Evolutionary conservation across 768 basidiomycete species (phyloP).

Genomic region (Gautieria morchelliformis): DNA sequence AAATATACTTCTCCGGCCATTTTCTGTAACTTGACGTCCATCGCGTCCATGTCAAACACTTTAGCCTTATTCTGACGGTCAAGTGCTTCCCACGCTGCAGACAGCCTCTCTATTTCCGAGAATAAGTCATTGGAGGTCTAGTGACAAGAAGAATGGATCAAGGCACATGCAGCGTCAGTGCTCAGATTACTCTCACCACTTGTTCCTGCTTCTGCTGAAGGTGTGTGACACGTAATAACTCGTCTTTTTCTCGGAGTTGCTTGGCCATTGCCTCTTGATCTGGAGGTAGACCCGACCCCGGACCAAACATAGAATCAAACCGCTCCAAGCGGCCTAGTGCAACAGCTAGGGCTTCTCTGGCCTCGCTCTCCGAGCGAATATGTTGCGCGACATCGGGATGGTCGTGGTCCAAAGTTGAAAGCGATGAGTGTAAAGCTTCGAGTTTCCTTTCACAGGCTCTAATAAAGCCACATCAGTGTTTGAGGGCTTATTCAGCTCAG

Average conservation of each 20-base stretch:
- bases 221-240: conserved; percentile 52
- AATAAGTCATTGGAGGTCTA: conserved; percentile 73
- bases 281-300: conserved; percentile 34
- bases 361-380: conserved; percentile 20
- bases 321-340: conserved; percentile 30
- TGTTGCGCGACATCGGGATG: conserved; percentile 46
- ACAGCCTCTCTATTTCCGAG: conserved; percentile 76
- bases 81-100: conserved; percentile 76
- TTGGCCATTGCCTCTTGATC: conserved; percentile 45
- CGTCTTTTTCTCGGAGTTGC: conserved; percentile 55
- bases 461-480: conserved; percentile 20
- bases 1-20: conserved; percentile 55
- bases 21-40: conserved; percentile 68
- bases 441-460: conserved; percentile 47
- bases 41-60: conserved; percentile 64
- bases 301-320: conserved; percentile 59
- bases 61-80: conserved; percentile 78
- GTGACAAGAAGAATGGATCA: background rate
- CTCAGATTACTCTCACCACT: conserved; percentile 34
- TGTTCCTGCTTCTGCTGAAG: conserved; percentile 56
- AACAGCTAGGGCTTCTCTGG: conserved; percentile 14
- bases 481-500: conserved; percentile 26
- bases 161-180: background rate
- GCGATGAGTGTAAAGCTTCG: conserved; percentile 41
- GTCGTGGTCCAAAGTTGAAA: conserved; percentile 34